These are phyloP conservation scores for Dryadomyces quercivorus DNA, from an alignment of 2,329 filamentous ascomycete species.

Conservation along the genomic window DNA sequence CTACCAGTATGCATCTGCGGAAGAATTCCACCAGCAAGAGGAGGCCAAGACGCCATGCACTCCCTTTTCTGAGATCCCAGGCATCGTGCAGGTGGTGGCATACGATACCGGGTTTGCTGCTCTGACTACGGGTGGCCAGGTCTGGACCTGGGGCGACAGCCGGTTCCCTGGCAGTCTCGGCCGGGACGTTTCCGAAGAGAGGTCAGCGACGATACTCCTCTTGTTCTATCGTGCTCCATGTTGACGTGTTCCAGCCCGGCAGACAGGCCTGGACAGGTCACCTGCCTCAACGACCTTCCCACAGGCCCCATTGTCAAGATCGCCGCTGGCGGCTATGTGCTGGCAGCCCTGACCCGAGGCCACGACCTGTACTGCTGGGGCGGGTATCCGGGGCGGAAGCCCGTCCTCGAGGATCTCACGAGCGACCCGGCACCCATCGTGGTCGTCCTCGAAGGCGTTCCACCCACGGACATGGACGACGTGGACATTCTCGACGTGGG, in stretches of 20 bases:
- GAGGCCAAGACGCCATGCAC: background rate
- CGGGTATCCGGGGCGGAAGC: slow-evolving; percentile 18
- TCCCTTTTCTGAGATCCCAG: slow-evolving; percentile 14
- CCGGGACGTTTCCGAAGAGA: slow-evolving; percentile 27
- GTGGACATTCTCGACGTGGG: slow-evolving; percentile 36
- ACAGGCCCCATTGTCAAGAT: slow-evolving; percentile 40
- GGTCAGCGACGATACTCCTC: slow-evolving; percentile 14
- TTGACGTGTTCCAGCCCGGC: slow-evolving; percentile 25
- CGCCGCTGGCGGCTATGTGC: slow-evolving; percentile 41
- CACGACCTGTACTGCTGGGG: slow-evolving; percentile 54
- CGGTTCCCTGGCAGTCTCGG: slow-evolving; percentile 46
- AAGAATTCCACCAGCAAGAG: background rate
- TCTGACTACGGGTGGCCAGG: slow-evolving; percentile 28
- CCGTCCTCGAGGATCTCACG: slow-evolving; percentile 13
- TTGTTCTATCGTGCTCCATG: background rate
- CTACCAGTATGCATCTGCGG: slow-evolving; percentile 16
- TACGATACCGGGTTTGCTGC: slow-evolving; percentile 38
- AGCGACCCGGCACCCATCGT: slow-evolving; percentile 30
- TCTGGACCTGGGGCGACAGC: slow-evolving; percentile 44
- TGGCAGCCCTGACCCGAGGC: slow-evolving; percentile 44
- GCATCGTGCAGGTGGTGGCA: slow-evolving; percentile 28
- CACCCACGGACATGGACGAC: slow-evolving; percentile 36
- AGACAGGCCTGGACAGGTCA: slow-evolving; percentile 29
- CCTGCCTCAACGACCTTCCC: slow-evolving; percentile 37
- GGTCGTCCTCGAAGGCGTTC: slow-evolving; percentile 30